Base-by-base conservation (phyloP, 1,284 basidiomycete genomes). In the Moesziomyces antarcticus region DNA sequence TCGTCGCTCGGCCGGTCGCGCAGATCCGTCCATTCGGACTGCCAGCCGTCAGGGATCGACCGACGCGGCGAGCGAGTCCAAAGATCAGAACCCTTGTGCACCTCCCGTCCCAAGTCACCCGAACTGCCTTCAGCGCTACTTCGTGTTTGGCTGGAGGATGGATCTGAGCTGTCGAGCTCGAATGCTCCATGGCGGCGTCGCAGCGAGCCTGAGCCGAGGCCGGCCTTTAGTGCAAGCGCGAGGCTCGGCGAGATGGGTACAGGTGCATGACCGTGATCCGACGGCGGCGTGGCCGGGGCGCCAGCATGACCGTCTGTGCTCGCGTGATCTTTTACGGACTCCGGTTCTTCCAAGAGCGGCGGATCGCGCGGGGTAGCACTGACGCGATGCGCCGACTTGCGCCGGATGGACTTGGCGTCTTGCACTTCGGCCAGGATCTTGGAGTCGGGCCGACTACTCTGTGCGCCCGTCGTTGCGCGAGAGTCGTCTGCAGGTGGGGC, bases 361-460 rank as follows among this genome's bases (percentile, higher is more conserved):
- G 59, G 53, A 44, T 62, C 42, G 42, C 59, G 47, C 3, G 59
- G 59, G n/a, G 53, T 50, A 16, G 59, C 53, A 14, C 59, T 56
- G 43, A 62, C 49, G 14, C 59, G 59, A 47, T 50, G 53, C 8
- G 41, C 48, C 13, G 52, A 55, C 10, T 20, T 42, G 27, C 46
- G 58, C 18, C 47, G 41, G 40, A 25, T 16, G 27, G 52, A 49
- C 33, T 25, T 45, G 27, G 41, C 30, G 3, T 49, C n/a, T 8
- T 24, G 3, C 9, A 21, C 30, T 10, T 50, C 51, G 18, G 37
- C 25, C 5, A 40, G 33, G 24, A 9, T 13, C 6, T 3, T 22
- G 27, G 35, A 5, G 11, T 13, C 21, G 21, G 9, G 8, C 21
- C 3, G 18, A 37, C 8, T 22, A 1, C 35, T 37, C 16, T 37